Evolutionary conservation across 345 rosid species (phyloP), one percentile per base, ranked within the genome.

Genomic region (Brassica juncea): DNA sequence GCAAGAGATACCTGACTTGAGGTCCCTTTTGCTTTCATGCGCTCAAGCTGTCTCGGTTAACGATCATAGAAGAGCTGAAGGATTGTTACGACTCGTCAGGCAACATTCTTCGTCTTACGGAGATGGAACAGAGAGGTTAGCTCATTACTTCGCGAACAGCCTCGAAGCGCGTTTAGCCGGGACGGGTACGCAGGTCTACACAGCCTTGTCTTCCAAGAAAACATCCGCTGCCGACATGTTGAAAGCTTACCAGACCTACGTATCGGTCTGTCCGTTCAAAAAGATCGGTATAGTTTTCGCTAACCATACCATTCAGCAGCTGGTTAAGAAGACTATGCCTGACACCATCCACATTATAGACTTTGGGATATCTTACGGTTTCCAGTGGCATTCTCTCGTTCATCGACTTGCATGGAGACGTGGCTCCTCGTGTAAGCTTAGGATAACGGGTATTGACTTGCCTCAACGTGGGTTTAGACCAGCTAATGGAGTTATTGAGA

Each of bases 381-480:
- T 89, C 74, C 97, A 94, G 30, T 94, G 98, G 98, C 94, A 97
- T 54, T 15, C 81, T 27, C 35, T 94, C 59, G 91, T 94, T 77
- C 84, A 83, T 44, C 80, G 83, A 0, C 92, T 94, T 60, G 81
- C 91, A 5, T 82, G 52, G 80, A 83, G 86, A 67, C 54, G 73
- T 5, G 89, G 88, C 27, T 87, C 88, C 10, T 83, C 88, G 8
- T 92, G 92, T 57, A 94, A 89, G 84, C 87, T 94, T 62, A 86
- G 98, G 3, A 88, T 94, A 39, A 94, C 98, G 0, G 98, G 96
- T 60, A 92, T 94, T 67, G 97, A 94, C 57, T 76, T 89, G 54
- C 97, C 98, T 28, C 90, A 89, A 44, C 80, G 81, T 1, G 98
- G 98, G n/a, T 88, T 91, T 79, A 85, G 97, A 75, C 98, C 95